These are phyloP conservation scores for Blastomyces emzantsi DNA, from an alignment of 2,329 filamentous ascomycete species.

Conservation along the genomic window DNA sequence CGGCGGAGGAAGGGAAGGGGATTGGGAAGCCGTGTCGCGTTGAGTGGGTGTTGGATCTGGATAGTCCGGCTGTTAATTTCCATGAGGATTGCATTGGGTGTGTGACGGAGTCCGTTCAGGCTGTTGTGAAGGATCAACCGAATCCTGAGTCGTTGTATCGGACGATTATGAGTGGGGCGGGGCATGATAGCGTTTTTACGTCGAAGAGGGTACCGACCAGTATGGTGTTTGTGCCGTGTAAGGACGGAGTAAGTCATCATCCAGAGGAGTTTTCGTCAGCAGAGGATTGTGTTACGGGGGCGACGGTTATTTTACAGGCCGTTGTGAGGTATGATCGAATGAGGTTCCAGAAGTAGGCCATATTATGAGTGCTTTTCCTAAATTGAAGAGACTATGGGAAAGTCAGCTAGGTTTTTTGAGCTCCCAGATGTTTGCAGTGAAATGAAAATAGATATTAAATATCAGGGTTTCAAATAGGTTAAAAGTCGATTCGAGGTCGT, in stretches of 20 bases:
- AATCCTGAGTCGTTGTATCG: conserved; percentile 38
- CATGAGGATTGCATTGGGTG: conserved; percentile 58
- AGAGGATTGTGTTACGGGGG: conserved; percentile 51
- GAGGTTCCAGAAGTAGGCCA: conserved; percentile 31
- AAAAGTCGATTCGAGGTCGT: not conserved
- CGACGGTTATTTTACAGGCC: conserved; percentile 31
- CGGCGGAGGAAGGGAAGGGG: conserved; percentile 47
- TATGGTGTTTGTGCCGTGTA: conserved; percentile 60
- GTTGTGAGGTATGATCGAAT: conserved; percentile 21
- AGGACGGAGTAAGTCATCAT: conserved; percentile 55
- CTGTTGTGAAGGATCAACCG: conserved; percentile 45
- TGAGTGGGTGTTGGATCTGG: conserved; percentile 53
- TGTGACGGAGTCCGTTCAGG: conserved; percentile 51
- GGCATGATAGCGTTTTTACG: conserved; percentile 56
- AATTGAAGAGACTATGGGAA: conserved; percentile 10
- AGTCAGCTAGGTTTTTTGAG: not conserved
- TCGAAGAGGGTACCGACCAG: conserved; percentile 52
- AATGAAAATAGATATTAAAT: not conserved
- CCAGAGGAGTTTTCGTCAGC: conserved; percentile 53
- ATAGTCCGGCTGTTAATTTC: conserved; percentile 54
- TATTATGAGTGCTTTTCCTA: not conserved
- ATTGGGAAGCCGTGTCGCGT: conserved; percentile 46
- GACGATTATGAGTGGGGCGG: conserved; percentile 54
- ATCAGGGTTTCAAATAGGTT: not conserved
- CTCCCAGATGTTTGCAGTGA: not conserved